Evolutionary conservation across 345 rosid species (phyloP), one percentile per base, ranked within the genome.

Genomic region (Ceriops zippeliana): DNA sequence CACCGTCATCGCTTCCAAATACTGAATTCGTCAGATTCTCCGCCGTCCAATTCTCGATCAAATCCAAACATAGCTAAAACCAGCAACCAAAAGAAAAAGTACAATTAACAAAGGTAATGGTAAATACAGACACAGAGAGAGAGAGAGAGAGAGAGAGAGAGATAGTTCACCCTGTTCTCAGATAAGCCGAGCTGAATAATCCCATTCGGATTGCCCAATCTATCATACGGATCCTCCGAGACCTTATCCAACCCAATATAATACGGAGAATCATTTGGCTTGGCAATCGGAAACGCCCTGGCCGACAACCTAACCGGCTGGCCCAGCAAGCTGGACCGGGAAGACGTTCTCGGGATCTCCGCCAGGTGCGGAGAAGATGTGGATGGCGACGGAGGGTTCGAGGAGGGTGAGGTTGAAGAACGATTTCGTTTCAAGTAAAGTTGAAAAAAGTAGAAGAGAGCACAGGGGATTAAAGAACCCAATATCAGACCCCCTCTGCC

Each of bases 401-500:
- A 82, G 1, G 75, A 58, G 27, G 75, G 3, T 4, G 22, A 63
- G 4, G 10, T 32, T 0, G 82, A 69, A 63, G 87, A 73, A 62
- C 96, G 91, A 65, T 83, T 69, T 27, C 96, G 93, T 78, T 86
- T 90, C 1, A 89, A 69, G 81, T 87, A 86, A 28, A 86, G 85
- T 71, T 86, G 95, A 73, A 87, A 83, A 59, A 85, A 83, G 91
- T 84, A 90, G 81, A 88, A 85, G 63, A 92, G 93, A 67, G 96
- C 84, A 47, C 98, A 92, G 26, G 98, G 98, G 69, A 92, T 89
- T 10, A 92, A 79, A 52, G 96, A 86, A 65, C 98, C 97, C 37
- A 89, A 62, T 65, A 90, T 76, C 52, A 90, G 81, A 58, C 98
- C 97, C 3, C 92, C 92, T 66, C 97, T 81, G 67, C 96, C 96